Conservation (phyloP, 768 basidiomycete genomes). For the Tremella fuciformis region DNA sequence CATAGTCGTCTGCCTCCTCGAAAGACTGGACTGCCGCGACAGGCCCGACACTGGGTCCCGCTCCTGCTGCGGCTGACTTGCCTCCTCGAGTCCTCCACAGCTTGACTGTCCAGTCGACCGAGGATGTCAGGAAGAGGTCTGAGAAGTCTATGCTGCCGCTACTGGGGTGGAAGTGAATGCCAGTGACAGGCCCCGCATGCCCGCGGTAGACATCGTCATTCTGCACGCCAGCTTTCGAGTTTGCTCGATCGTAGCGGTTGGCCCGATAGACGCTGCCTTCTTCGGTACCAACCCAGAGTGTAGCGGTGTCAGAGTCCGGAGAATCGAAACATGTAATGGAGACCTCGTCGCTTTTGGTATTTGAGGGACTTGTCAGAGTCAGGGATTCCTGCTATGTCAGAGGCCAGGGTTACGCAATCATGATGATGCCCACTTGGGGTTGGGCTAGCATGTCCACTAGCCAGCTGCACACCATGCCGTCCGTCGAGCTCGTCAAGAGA, state of each 20-base stretch:
- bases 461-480: constrained; percentile 97
- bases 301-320: constrained; percentile 91
- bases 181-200: constrained; percentile 90
- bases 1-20: constrained; percentile 97
- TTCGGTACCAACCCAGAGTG: constrained; percentile 97
- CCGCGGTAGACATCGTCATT: constrained; percentile 89
- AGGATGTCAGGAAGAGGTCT: constrained; percentile 87
- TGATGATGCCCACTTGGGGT: constrained; percentile 68
- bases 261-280: constrained; percentile 97
- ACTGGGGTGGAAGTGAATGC: constrained; percentile 89
- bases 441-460: constrained; percentile 97
- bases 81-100: constrained; percentile 74
- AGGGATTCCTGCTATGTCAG: constrained; percentile 72
- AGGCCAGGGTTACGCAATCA: background rate
- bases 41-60: constrained; percentile 49
- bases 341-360: constrained; percentile 96
- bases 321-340: constrained; percentile 91
- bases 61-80: background rate
- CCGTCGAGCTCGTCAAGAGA: constrained; percentile 91
- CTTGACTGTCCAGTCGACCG: constrained; percentile 98
- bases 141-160: constrained; percentile 90
- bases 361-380: constrained; percentile 79
- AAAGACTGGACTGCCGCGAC: constrained; percentile 79
- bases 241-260: constrained; percentile 93
- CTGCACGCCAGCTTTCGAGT: constrained; percentile 92